Evolutionary conservation across 2,329 filamentous ascomycete species (phyloP), one percentile per base, ranked within the genome.

Genomic region (Fusarium illudens): DNA sequence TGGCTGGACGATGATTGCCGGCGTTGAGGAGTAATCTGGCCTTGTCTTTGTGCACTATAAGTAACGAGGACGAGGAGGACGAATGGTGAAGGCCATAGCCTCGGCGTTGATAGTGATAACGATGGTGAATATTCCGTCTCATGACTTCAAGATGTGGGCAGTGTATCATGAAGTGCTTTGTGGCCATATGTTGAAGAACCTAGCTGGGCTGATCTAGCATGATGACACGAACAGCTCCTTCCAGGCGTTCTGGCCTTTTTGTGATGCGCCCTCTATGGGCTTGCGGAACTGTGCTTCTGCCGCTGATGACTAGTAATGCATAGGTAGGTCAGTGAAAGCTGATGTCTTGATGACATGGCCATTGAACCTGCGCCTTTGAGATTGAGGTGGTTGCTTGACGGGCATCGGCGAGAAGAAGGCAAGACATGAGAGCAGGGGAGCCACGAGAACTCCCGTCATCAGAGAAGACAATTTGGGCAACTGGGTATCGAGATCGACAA

Each of bases 1-100:
- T 55, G 37, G 58, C 30, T 54, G 44, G 55, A 65, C 62, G 48
- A 56, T 55, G 58, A 59, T 68, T 52, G 46, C 34, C 13, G 62
- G 67, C 36, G 67, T 62, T 71, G 22, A 22, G 58, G 55, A 59
- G 37, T 54, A 60, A 46, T 54, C 25, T 55, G 62, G 34, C 58
- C 44, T 60, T 33, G 25, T 50, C 51, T 49, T 50, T 37, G 33
- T 54, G 44, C 37, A 52, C 29, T 33, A 48, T 48, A 55, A 44
- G 29, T 25, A 22, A 25, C 19, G 29, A 57, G 15, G 53, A 68
- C 19, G 32, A 53, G 13, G 34, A 46, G 8, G 27, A 25, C 3
- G 19, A 53, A 25, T 17, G 29, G 17, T 30, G 34, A 65, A 51
- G 37, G 29, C 13, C 20, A 20, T 33, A 12, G 15, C 33, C 30